A percentile compares a stretch with the other conserved stretches of the same genome.
Conservation (phyloP, 768 basidiomycete genomes). For the Punctularia strigosozonata region DNA sequence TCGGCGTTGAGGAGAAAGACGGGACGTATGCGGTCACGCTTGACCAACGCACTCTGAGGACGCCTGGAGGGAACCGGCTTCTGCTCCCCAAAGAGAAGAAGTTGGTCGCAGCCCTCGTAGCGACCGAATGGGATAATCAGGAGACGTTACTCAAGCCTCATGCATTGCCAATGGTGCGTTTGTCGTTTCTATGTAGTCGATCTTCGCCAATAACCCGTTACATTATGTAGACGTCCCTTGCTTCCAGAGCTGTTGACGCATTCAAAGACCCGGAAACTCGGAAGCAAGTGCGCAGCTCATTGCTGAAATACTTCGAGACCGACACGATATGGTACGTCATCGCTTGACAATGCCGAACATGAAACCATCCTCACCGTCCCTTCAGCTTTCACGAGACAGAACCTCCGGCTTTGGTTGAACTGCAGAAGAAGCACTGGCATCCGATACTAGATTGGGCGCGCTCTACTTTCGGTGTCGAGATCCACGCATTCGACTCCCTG, state of each 20-base stretch:
- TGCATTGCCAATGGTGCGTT: constrained; percentile 76
- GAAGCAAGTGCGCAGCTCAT: constrained; percentile 47
- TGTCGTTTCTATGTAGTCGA: background rate
- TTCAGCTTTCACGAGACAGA: constrained; percentile 73
- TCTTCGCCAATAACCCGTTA: constrained; percentile 4
- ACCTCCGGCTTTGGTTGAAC: constrained; percentile 59
- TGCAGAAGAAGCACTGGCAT: constrained; percentile 82
- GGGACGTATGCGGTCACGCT: constrained; percentile 46
- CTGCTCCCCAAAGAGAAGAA: constrained; percentile 58
- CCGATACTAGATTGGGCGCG: constrained; percentile 77
- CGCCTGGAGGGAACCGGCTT: constrained; percentile 72
- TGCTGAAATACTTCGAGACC: constrained; percentile 84
- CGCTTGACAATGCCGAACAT: background rate
- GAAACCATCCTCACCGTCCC: constrained; percentile 3
- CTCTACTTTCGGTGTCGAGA: constrained; percentile 50
- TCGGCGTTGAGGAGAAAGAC: constrained; percentile 54
- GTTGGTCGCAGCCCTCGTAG: constrained; percentile 75
- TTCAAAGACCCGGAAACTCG: constrained; percentile 46
- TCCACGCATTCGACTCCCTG: constrained; percentile 62
- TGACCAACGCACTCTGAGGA: constrained; percentile 79
- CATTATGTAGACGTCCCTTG: constrained; percentile 67
- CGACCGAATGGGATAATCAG: constrained; percentile 96
- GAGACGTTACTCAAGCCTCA: constrained; percentile 76
- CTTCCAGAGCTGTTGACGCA: constrained; percentile 81
- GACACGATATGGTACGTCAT: constrained; percentile 76